A percentile compares a stretch with the other conserved stretches of the same genome.
Evolutionary conservation across 305 asterid genomes (phyloP).

Genomic region (Plantago coronopus): DNA sequence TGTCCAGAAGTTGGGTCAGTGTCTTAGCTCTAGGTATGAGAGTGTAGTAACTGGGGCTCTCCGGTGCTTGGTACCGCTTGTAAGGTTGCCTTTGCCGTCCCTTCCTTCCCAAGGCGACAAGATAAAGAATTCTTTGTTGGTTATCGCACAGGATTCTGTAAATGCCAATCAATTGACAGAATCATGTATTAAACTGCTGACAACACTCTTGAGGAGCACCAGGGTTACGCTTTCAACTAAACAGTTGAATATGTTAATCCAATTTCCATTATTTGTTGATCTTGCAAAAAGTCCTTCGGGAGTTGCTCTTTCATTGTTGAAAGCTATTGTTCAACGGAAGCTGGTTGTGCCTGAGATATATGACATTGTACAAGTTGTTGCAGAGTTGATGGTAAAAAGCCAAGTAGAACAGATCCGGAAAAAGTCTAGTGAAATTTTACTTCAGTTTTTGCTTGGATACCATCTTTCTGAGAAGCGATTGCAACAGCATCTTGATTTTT

Average conservation of each 20-base stretch:
- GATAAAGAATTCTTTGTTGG: conserved; percentile 70
- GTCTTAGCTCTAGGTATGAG: conserved; percentile 81
- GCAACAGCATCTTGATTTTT: conserved; percentile 75
- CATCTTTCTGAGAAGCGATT: conserved; percentile 64
- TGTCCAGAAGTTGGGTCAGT: conserved; percentile 56
- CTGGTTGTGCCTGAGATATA: conserved; percentile 82
- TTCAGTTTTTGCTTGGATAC: conserved; percentile 79
- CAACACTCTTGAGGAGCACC: conserved; percentile 61
- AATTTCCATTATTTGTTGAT: conserved; percentile 85
- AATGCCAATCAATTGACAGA: conserved; percentile 65
- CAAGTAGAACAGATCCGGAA: conserved; percentile 81
- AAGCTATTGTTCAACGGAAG: conserved; percentile 72
- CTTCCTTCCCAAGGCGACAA: conserved; percentile 63
- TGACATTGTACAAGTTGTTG: conserved; percentile 68
- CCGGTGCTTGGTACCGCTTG: conserved; percentile 62
- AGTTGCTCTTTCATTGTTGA: conserved; percentile 78
- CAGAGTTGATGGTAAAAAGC: conserved; percentile 79
- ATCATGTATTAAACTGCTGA: conserved; percentile 74
- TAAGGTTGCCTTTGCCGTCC: conserved; percentile 75
- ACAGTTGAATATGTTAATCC: conserved; percentile 78
- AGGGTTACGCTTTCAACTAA: conserved; percentile 69
- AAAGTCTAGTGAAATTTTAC: conserved; percentile 77
- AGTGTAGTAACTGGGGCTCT: conserved; percentile 60
- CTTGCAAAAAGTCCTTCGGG: conserved; percentile 77
- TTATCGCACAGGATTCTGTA: conserved; percentile 70